Conservation (phyloP, 805 yeast genomes). For the Dipodascopsis uninucleata region DNA sequence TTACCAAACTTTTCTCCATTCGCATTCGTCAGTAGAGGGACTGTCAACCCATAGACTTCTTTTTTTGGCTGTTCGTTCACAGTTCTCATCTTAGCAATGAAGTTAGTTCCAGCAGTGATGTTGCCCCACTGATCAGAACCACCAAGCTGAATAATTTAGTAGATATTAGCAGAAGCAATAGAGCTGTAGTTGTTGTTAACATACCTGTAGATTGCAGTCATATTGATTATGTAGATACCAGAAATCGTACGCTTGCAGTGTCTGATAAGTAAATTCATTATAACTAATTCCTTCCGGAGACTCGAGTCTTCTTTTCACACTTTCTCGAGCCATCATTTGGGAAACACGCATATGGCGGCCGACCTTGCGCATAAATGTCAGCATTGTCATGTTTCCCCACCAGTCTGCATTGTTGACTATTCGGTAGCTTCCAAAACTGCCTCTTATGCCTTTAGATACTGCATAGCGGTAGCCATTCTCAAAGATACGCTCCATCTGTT, state of each 20-base stretch:
- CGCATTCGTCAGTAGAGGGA: slow-evolving; percentile 82
- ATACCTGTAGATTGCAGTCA: slow-evolving; percentile 61
- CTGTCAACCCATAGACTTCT: slow-evolving; percentile 72
- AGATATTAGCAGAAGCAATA: too few relatives aligned
- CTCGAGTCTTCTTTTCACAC: slow-evolving; percentile 68
- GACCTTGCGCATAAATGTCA: slow-evolving; percentile 70
- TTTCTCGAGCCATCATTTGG: slow-evolving; percentile 85
- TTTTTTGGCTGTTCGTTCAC: slow-evolving; percentile 17
- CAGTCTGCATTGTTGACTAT: slow-evolving; percentile 69
- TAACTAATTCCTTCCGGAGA: slow-evolving; percentile 80
- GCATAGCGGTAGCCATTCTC: slow-evolving; percentile 62
- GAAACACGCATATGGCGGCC: slow-evolving; percentile 79
- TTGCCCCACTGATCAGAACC: slow-evolving; percentile 99
- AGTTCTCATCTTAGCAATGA: slow-evolving; percentile 58
- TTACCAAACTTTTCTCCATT: slow-evolving; percentile 94
- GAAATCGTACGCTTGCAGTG: slow-evolving; percentile 90
- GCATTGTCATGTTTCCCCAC: slow-evolving; percentile 77
- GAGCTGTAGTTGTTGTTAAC: slow-evolving; percentile 31
- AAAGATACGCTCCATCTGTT: slow-evolving; percentile 62
- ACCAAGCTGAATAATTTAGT: slow-evolving; percentile 44
- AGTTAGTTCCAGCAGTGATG: slow-evolving; percentile 90
- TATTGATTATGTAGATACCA: slow-evolving; percentile 65
- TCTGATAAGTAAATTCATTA: slow-evolving; percentile 90
- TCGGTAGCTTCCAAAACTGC: slow-evolving; percentile 40
- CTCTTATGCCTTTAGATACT: slow-evolving; percentile 42